Percentiles rank a stretch among this genome's conserved stretches.
Conservation (phyloP, 2,329 filamentous ascomycete species). For the Xylariales sp. region DNA sequence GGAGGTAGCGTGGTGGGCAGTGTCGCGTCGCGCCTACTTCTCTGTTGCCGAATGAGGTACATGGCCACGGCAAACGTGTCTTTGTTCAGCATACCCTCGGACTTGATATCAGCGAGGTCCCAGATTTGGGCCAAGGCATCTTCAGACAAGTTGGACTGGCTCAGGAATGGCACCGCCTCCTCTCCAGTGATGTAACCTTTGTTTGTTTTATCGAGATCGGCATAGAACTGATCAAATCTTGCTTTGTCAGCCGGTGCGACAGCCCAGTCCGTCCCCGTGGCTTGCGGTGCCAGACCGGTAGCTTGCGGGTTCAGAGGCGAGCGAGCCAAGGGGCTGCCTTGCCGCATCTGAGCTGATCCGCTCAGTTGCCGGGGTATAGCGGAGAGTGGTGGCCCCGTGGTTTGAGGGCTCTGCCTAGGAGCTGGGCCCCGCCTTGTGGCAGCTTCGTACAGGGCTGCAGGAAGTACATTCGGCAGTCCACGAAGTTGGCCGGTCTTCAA, state of each 20-base stretch:
- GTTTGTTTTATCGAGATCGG: conserved; percentile 73
- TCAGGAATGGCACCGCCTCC: conserved; percentile 91
- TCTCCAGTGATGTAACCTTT: conserved; percentile 87
- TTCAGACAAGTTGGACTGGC: conserved; percentile 84
- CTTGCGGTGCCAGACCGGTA: conserved; percentile 25
- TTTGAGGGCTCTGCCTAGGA: conserved; percentile 45
- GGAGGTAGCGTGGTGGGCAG: conserved; percentile 75
- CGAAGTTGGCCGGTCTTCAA: conserved; percentile 81
- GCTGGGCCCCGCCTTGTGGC: conserved; percentile 64
- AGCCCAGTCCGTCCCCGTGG: conserved; percentile 69
- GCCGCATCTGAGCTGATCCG: conserved; percentile 60
- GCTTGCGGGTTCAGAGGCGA: conserved; percentile 41
- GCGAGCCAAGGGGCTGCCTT: conserved; percentile 53
- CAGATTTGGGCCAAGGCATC: conserved; percentile 91
- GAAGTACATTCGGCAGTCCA: conserved; percentile 73
- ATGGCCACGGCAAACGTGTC: conserved; percentile 98
- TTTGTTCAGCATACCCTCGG: conserved; percentile 75
- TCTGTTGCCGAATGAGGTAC: conserved; percentile 91
- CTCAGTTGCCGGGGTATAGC: conserved; percentile 81
- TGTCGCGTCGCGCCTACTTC: conserved; percentile 62
- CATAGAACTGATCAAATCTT: conserved; percentile 84
- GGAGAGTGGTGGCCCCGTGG: conserved; percentile 53
- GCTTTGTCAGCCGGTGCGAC: conserved; percentile 79
- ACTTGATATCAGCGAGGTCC: conserved; percentile 94
- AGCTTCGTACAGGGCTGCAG: conserved; percentile 84